Conservation (phyloP, 2,329 filamentous ascomycete genomes). For the Apiospora arundinis region DNA sequence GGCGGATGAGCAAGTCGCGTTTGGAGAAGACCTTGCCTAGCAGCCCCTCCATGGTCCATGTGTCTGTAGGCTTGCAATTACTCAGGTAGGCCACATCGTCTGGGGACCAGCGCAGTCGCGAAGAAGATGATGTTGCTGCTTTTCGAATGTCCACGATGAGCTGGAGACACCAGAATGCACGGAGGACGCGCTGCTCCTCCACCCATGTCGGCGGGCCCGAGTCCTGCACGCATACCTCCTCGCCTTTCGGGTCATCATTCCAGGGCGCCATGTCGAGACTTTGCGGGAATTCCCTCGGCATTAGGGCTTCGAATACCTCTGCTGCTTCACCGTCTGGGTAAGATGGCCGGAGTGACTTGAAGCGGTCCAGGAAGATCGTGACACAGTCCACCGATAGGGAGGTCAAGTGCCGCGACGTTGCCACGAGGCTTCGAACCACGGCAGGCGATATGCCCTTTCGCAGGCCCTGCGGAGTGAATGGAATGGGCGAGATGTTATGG, state of each 20-base stretch:
- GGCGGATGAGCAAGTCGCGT: neutral
- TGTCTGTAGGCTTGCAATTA: neutral
- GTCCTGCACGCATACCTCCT: neutral
- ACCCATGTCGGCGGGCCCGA: conserved; percentile 18
- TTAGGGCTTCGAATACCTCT: neutral
- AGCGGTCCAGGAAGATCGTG: neutral
- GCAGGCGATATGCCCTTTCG: neutral
- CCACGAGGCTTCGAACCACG: neutral
- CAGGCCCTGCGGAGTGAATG: neutral
- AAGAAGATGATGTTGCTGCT: neutral
- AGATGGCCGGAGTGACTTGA: neutral
- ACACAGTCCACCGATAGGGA: neutral
- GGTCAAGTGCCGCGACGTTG: neutral
- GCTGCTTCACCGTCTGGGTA: neutral
- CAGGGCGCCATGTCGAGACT: neutral
- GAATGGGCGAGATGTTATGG: neutral
- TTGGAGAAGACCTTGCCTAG: neutral
- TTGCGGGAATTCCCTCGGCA: neutral
- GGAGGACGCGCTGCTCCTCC: conserved; percentile 21
- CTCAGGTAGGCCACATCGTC: neutral
- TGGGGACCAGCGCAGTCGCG: neutral
- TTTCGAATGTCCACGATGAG: conserved; percentile 16
- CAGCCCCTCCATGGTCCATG: neutral
- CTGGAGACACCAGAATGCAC: conserved; percentile 22
- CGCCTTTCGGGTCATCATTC: neutral